A percentile compares a stretch with the other conserved stretches of the same genome.
These are phyloP conservation scores for Paecilomyces variotii DNA, from an alignment of 2,329 filamentous ascomycete genomes.

Conservation along the genomic window DNA sequence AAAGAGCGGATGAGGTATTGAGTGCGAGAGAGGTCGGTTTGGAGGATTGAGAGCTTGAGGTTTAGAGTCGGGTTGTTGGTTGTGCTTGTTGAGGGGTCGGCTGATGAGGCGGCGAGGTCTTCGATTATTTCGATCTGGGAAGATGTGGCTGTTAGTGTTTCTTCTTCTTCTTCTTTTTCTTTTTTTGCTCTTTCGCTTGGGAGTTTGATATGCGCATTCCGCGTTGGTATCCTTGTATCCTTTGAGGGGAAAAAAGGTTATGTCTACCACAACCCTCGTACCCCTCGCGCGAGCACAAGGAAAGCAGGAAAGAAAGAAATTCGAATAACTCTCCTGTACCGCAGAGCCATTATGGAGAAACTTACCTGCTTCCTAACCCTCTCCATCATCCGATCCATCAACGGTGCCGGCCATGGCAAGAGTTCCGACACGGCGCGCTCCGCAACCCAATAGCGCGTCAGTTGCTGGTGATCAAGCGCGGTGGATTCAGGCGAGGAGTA, in stretches of 20 bases:
- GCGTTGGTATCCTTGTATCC: not conserved
- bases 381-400: conserved; percentile 76
- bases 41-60: conserved; percentile 86
- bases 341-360: not conserved
- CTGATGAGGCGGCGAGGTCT: conserved; percentile 42
- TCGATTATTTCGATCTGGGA: conserved; percentile 59
- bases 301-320: not conserved
- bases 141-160: not conserved
- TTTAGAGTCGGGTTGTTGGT: conserved; percentile 86
- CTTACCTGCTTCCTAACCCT: conserved; percentile 56
- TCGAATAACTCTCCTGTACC: not conserved
- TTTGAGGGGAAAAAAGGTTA: not conserved
- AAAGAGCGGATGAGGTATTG: conserved; percentile 85
- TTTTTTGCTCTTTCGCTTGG: not conserved
- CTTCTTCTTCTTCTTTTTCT: not conserved
- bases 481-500: conserved; percentile 29
- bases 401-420: conserved; percentile 64
- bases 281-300: not conserved
- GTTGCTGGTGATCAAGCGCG: conserved; percentile 66
- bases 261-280: not conserved
- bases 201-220: not conserved
- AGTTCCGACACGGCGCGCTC: conserved; percentile 86
- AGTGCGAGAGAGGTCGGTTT: conserved; percentile 90
- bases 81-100: conserved; percentile 56
- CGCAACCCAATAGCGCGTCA: conserved; percentile 88